A percentile compares a stretch with the other conserved stretches of the same genome.
These are phyloP conservation scores for Daucus carota DNA, from an alignment of 129 eudicot genomes.

Conservation along the genomic window DNA sequence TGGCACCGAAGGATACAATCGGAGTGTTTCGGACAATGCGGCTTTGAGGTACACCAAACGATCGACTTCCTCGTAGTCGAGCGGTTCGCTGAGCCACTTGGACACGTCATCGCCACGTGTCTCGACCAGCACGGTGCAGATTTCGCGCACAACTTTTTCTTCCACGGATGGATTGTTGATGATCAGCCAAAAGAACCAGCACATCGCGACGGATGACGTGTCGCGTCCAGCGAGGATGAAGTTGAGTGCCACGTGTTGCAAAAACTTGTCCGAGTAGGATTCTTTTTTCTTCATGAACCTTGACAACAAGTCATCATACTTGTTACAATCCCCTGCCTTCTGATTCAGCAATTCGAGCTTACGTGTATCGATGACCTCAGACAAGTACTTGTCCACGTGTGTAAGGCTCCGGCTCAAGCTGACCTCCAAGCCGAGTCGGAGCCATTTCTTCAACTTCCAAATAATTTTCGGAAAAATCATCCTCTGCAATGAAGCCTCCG, in stretches of 20 bases:
- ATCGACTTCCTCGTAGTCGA: constrained; percentile 24
- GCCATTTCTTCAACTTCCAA: constrained; percentile 29
- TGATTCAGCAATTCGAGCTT: constrained; percentile 18
- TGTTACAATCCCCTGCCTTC: constrained; percentile 1
- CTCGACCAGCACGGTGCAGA: constrained; percentile 21
- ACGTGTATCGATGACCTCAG: constrained; percentile 26
- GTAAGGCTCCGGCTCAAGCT: constrained; percentile 23
- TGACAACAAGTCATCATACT: constrained; percentile 66
- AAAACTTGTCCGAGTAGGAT: constrained; percentile 61
- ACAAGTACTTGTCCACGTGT: constrained; percentile 27
- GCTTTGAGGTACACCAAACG: constrained; percentile 31
- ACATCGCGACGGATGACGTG: constrained; percentile 90
- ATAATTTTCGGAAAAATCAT: constrained; percentile 21
- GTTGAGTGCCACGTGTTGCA: constrained; percentile 93
- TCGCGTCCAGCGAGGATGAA: constrained; percentile 99
- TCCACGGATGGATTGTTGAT: constrained; percentile 47
- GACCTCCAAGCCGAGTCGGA: constrained; percentile 25
- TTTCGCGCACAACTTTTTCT: constrained; percentile 20
- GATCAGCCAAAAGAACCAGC: constrained; percentile 88
- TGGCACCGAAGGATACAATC: constrained; percentile 27
- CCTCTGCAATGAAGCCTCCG: constrained; percentile 33
- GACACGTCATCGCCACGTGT: constrained; percentile 19
- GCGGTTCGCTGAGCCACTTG: constrained; percentile 17
- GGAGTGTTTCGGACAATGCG: constrained; percentile 25
- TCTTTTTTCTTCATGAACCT: constrained; percentile 89